Evolutionary conservation across 2,329 filamentous ascomycete species (phyloP), one percentile per base, ranked within the genome.

Genomic region (Microsporum canis): DNA sequence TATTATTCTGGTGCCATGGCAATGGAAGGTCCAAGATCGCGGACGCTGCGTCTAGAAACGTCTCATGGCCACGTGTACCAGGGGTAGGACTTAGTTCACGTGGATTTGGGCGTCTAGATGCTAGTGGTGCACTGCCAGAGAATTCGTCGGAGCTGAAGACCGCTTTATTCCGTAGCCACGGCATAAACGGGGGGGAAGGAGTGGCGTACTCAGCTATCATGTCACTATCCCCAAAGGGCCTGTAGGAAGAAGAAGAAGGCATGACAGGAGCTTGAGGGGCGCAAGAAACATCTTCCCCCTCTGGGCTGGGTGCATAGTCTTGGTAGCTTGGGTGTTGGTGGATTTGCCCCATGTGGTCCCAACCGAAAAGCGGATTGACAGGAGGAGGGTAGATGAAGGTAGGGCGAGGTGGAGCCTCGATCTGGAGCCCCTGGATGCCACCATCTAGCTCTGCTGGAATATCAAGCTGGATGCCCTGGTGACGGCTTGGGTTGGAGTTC

Each of bases 81-180:
- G 57, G 41, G 0, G 57, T 49, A 43, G 57, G 57, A 29, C 57
- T 59, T 10, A 59, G 57, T 59, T 59, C 57, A 31, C 38, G 36
- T 8, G 29, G 27, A 34, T 27, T 31, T 1, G 34, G 45, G 36
- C 41, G 29, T 27, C 45, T 45, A 7, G 57, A 12, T 8, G 38
- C 17, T 12, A 57, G 23, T 10, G 23, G 39, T 43, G 8, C 3
- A 23, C 23, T 7, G 27, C 23, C 4, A 12, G 34, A 3, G 7
- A 7, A 14, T 23, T 23, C 17, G n/a, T 4, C 39, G 17, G 36
- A 7, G 34, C 39, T 39, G 3, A 29, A 8, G 2, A 12, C 7
- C 33, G 12, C 6, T 29, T 7, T 39, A 6, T 6, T n/a, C 5
- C 8, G 10, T 29, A 8, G 27, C 3, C 12, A 29, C 10, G 39